These are phyloP conservation scores for Letharia lupina DNA, from an alignment of 495 filamentous ascomycete species.

Conservation along the genomic window DNA sequence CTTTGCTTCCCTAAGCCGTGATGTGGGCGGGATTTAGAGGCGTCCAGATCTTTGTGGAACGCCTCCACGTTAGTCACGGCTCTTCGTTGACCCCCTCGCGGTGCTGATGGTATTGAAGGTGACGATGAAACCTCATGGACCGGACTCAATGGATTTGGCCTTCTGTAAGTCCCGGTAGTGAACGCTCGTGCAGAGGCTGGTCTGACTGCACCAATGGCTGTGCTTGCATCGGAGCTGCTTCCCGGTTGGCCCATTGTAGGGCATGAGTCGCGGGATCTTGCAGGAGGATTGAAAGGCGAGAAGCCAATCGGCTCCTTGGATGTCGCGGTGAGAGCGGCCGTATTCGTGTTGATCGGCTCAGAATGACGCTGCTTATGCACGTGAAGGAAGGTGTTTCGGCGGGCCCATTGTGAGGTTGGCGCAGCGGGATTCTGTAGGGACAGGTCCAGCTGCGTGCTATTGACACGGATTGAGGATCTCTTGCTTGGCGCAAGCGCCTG, in stretches of 20 bases:
- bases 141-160: conserved; percentile 4
- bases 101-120: not conserved
- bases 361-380: conserved; percentile 11
- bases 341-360: conserved; percentile 2
- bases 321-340: not conserved
- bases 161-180: not conserved
- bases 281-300: not conserved
- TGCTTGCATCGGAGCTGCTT: not conserved
- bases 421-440: not conserved
- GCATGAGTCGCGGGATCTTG: conserved; percentile 7
- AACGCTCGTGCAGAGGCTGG: conserved; percentile 6
- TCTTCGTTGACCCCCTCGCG: conserved; percentile 1
- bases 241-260: not conserved
- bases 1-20: conserved; percentile 1
- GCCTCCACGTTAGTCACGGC: conserved; percentile 1
- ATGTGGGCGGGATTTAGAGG: not conserved
- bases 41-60: conserved; percentile 2
- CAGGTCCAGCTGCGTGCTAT: not conserved
- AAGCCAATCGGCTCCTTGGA: not conserved
- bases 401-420: conserved; percentile 2
- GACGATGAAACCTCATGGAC: conserved; percentile 1
- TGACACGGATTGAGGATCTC: not conserved
- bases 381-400: not conserved
- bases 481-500: conserved; percentile 4
- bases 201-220: not conserved